Conservation (phyloP, 202 grass and related monocot genomes). For the Elaeis oleifera region DNA sequence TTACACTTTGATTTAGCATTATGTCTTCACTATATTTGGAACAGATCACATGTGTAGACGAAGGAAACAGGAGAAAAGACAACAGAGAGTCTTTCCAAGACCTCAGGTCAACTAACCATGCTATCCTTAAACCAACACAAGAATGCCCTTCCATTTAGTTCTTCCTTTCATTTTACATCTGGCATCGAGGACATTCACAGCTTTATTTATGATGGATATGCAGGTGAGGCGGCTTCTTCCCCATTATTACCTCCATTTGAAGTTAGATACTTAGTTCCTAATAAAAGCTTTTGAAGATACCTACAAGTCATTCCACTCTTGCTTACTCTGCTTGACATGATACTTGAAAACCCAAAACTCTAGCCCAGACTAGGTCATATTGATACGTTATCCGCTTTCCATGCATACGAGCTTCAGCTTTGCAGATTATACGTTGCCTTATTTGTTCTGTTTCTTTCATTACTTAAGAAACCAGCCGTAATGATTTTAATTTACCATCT, state of each 20-base stretch:
- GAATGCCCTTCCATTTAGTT: conserved; percentile 31
- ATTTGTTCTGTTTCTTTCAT: too few relatives aligned
- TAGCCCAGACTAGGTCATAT: too few relatives aligned
- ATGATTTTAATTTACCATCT: too few relatives aligned
- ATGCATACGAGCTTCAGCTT: too few relatives aligned
- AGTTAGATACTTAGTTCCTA: neutral
- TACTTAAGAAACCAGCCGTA: too few relatives aligned
- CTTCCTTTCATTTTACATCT: conserved; percentile 81
- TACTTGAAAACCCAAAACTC: too few relatives aligned
- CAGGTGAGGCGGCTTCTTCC: conserved; percentile 42
- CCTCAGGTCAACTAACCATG: conserved; percentile 21
- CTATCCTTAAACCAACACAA: conserved; percentile 21
- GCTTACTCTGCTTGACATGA: too few relatives aligned
- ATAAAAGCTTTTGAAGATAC: neutral
- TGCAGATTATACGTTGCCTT: too few relatives aligned
- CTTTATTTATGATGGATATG: conserved; percentile 90
- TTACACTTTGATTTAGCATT: too few relatives aligned
- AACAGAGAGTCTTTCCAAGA: conserved; percentile 14
- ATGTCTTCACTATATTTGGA: conserved; percentile 17
- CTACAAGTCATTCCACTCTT: too few relatives aligned
- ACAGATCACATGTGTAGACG: conserved; percentile 33
- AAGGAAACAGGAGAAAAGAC: conserved; percentile 39
- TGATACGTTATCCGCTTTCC: too few relatives aligned
- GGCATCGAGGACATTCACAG: conserved; percentile 55
- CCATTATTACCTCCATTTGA: neutral